Evolutionary conservation across 73 alveolate genomes (phyloP), one percentile per base, ranked within the genome.

Genomic region (Blepharisma stoltei): DNA sequence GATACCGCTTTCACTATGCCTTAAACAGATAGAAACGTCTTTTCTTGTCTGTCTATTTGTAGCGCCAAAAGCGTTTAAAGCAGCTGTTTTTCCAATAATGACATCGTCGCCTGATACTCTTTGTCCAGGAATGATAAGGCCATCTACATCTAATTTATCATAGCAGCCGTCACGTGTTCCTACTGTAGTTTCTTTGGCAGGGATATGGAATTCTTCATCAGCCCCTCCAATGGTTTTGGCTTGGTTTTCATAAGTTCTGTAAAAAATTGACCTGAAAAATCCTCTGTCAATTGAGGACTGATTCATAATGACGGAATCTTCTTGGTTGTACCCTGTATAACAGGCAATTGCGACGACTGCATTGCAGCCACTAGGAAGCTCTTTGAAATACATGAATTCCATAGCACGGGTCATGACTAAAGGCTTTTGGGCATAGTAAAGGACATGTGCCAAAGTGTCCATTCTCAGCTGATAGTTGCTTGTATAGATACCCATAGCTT

Each of bases 291-390:
- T 93, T 3, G 98, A 88, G 70, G 93, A 81, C 89, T 92, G 89
- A 90, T 95, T 95, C 94, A 97, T 88, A 77, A 97, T 97, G 54
- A 97, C 88, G 32, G 97, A 92, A 84, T 97, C 99, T 88, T 97
- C 99, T 82, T 97, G 95, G 75, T 97, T 97, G 88, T 97, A 97
- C 41, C 99, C 99, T 14, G 99, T 97, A 90, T 97, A 97, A 88
- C 99, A 97, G 86, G 98, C 98, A 66, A 97, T 97, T 21, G 99
- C 98, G 8, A 97, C 99, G 54, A 95, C 92, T 18, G 99, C 97
- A 81, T 84, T 84, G 20, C 83, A 80, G 7, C 90, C 93, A 20
- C 77, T 77, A 6, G 90, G 93, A n/a, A 84, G 78, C 49, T 86
- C 93, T 60, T 85, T 77, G 9, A 78, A 84, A 21, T 81, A 76